A percentile compares a stretch with the other conserved stretches of the same genome.
These are phyloP conservation scores for Lepiota brunneoincarnata DNA, from an alignment of 768 basidiomycete species.

Conservation along the genomic window DNA sequence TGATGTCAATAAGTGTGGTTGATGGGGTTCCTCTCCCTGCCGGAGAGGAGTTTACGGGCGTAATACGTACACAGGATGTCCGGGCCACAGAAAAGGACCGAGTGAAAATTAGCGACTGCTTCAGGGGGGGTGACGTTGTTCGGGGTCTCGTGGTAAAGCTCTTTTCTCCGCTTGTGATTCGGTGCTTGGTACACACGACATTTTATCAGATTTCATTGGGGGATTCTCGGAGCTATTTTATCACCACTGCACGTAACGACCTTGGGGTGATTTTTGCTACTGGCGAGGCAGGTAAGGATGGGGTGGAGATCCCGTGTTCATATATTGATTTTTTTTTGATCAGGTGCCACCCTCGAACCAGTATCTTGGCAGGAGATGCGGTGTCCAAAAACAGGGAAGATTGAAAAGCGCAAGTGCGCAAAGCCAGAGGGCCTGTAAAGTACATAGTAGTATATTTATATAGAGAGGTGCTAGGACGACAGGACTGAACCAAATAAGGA, in stretches of 20 bases:
- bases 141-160: constrained; percentile 76
- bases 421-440: constrained; percentile 68
- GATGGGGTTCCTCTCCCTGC: constrained; percentile 79
- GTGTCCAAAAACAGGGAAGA: constrained; percentile 74
- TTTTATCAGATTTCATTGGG: constrained; percentile 80
- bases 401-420: constrained; percentile 84
- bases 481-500: constrained; percentile 26
- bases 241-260: constrained; percentile 88
- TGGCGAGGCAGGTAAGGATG: constrained; percentile 71
- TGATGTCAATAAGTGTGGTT: constrained; percentile 80
- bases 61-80: constrained; percentile 87
- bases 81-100: constrained; percentile 88
- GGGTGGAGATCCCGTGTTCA: background rate
- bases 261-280: constrained; percentile 90
- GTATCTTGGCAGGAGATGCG: constrained; percentile 92
- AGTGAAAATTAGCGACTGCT: constrained; percentile 87
- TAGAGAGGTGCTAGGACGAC: constrained; percentile 2
- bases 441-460: constrained; percentile 7
- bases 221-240: constrained; percentile 88
- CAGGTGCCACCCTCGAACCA: constrained; percentile 81
- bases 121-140: constrained; percentile 89
- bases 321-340: background rate
- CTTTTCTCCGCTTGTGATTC: background rate
- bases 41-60: constrained; percentile 87
- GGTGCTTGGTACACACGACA: background rate